Conservation (phyloP, 2,329 filamentous ascomycete genomes). For the Rhytidhysteron rufulum region DNA sequence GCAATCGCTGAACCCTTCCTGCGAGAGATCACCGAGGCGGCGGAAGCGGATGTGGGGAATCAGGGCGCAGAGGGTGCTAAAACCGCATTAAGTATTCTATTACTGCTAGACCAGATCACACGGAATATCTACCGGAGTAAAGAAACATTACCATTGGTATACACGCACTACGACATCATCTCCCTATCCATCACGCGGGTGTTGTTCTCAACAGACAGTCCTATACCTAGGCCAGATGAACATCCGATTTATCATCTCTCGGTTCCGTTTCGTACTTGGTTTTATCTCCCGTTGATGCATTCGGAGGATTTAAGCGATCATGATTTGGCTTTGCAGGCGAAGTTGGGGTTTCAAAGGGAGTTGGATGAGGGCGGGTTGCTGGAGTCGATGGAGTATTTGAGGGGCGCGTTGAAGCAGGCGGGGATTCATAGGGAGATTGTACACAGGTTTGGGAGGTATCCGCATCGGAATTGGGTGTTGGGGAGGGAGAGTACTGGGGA, state of each 20-base stretch:
- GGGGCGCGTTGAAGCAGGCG: slow-evolving; percentile 35
- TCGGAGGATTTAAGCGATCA: slow-evolving; percentile 51
- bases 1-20: slow-evolving; percentile 36
- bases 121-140: slow-evolving; percentile 57
- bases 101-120: slow-evolving; percentile 62
- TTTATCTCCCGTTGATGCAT: slow-evolving; percentile 60
- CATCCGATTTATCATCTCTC: slow-evolving; percentile 28
- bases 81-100: slow-evolving; percentile 46
- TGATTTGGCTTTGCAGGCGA: slow-evolving; percentile 31
- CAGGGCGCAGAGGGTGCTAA: slow-evolving; percentile 26
- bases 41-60: slow-evolving; percentile 10
- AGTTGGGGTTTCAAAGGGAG: slow-evolving; percentile 31
- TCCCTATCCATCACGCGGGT: slow-evolving; percentile 42
- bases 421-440: slow-evolving; percentile 50
- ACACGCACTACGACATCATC: slow-evolving; percentile 55
- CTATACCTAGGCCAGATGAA: slow-evolving; percentile 22
- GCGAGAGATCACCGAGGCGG: slow-evolving; percentile 22
- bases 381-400: slow-evolving; percentile 25
- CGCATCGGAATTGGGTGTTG: slow-evolving; percentile 53
- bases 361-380: slow-evolving; percentile 19
- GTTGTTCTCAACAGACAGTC: slow-evolving; percentile 27
- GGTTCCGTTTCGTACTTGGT: slow-evolving; percentile 49
- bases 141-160: slow-evolving; percentile 44
- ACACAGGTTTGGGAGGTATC: slow-evolving; percentile 55
- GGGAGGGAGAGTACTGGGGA: slow-evolving; percentile 48